Conservation (phyloP, 257 asterid genomes). For the Gentiana macrophylla region DNA sequence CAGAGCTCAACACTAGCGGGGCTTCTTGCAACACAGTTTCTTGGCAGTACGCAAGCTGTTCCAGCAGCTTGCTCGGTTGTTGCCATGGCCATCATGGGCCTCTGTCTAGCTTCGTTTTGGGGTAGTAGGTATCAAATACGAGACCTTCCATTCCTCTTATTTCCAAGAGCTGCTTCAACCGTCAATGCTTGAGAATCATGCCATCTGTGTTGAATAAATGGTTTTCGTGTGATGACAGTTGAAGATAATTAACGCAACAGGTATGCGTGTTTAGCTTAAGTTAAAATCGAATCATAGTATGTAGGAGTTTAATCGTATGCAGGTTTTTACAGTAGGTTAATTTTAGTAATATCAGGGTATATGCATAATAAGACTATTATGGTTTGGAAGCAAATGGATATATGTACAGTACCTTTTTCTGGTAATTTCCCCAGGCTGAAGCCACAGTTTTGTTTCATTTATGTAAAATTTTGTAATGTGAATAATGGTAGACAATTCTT, state of each 20-base stretch:
- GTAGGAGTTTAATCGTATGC: background rate
- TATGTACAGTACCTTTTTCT: slow-evolving; percentile 4
- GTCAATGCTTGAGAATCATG: slow-evolving; percentile 22
- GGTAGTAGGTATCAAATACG: slow-evolving; percentile 66
- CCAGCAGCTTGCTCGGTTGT: slow-evolving; percentile 96
- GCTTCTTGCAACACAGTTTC: slow-evolving; percentile 83
- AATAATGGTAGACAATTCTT: background rate
- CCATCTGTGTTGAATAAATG: background rate
- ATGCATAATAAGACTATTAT: background rate
- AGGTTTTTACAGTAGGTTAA: background rate
- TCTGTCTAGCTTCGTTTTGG: slow-evolving; percentile 95
- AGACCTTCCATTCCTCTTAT: slow-evolving; percentile 32
- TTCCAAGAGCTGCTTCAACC: slow-evolving; percentile 31
- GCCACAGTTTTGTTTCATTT: background rate
- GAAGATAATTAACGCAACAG: background rate
- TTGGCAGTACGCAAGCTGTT: slow-evolving; percentile 82
- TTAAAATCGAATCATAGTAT: background rate
- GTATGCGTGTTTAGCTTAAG: background rate
- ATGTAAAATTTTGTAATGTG: background rate
- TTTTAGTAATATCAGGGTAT: background rate
- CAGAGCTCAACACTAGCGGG: slow-evolving; percentile 96
- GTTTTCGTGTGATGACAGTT: background rate
- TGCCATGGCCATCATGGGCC: slow-evolving; percentile 98
- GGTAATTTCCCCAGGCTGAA: slow-evolving; percentile 2
- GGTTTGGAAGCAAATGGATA: background rate